Conservation (phyloP, 2,329 filamentous ascomycete species). For the Neurospora crassa region DNA sequence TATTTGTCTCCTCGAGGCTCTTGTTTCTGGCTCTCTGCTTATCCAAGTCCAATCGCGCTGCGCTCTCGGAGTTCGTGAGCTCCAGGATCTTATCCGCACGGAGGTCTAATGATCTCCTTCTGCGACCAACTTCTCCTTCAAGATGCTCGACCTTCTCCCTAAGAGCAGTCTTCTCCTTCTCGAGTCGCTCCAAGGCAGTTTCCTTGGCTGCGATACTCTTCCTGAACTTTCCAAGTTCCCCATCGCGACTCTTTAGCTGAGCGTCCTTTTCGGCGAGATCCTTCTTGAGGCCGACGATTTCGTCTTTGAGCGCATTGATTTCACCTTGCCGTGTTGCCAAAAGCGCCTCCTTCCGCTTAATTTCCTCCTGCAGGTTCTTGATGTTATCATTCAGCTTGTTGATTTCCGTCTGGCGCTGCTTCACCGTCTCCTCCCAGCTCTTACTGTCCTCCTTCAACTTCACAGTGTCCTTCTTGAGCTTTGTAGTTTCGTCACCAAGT, state of each 20-base stretch:
- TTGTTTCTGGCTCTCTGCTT: not conserved
- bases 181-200: not conserved
- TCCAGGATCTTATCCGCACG: not conserved
- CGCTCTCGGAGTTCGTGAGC: not conserved
- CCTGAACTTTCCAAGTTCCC: not conserved
- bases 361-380: not conserved
- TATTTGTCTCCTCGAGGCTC: not conserved
- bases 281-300: not conserved
- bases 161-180: not conserved
- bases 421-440: not conserved
- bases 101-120: not conserved
- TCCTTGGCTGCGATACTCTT: not conserved
- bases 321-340: not conserved
- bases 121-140: not conserved
- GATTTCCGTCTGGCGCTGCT: not conserved
- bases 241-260: not conserved
- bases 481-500: not conserved
- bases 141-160: not conserved
- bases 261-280: not conserved
- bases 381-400: not conserved
- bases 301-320: not conserved
- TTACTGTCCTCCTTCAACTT: not conserved
- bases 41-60: not conserved
- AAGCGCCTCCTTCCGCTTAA: not conserved
- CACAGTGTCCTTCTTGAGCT: not conserved